Evolutionary conservation across 805 yeast genomes (phyloP), one percentile per base, ranked within the genome.

Genomic region (Wickerhamiella lipophila): DNA sequence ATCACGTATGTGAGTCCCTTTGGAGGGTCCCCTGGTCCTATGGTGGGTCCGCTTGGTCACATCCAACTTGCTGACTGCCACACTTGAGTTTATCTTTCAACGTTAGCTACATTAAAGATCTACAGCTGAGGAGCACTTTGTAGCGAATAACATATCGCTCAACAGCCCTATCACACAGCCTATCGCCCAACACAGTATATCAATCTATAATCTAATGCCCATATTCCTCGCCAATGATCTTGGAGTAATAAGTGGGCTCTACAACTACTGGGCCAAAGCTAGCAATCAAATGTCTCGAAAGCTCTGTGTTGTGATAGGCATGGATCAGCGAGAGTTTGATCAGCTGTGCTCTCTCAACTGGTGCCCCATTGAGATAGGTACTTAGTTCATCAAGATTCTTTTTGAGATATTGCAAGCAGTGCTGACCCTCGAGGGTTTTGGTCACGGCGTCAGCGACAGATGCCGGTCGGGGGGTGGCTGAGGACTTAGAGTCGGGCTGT

Each of bases 241-340:
- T 34, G 32, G 34, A 6, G 47, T 48, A 48, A 18, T 34, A 21
- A 6, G 2, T 25, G 11, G 35, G 38, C 13, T 48, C 47, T 5
- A 48, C 39, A n/a, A 42, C 29, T 9, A 41, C 47, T 29, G 39
- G 22, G 30, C 52, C 52, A 15, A 50, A 40, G 7, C 22, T n/a
- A 3, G 30, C 30, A 15, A 36, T 26, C 6, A 50, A 32, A 1
- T 30, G 15, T 3, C 19, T 30, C 15, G 50, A 45, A 19, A 50
- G 38, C 23, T 15, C 27, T 16, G 50, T 46, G 9, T 39, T 26
- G 26, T 49, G 52, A 40, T 46, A 50, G 19, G 50, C 52, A 6
- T 46, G 42, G 25, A 50, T 50, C 25, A 50, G 27, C 5, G 34
- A 36, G 5, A 46, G 48, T 9, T 36, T 15, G 12, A 50, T 35